Evolutionary conservation across 2,329 filamentous ascomycete genomes (phyloP).

Genomic region (Onygena corvina): DNA sequence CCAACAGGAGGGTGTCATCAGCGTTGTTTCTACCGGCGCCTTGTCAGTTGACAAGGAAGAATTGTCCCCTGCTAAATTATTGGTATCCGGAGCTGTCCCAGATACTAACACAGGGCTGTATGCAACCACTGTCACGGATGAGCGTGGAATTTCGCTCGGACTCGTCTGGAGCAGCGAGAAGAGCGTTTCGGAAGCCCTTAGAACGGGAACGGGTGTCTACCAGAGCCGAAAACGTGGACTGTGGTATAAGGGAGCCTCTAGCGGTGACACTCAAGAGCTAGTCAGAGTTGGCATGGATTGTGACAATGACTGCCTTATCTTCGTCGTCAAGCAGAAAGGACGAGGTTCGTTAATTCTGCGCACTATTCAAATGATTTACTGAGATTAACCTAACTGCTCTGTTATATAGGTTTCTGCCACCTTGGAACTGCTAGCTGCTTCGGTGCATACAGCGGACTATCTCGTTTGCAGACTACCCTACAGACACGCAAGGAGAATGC

Average conservation of each 20-base stretch:
- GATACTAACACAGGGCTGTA: constrained; percentile 76
- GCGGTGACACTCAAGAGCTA: constrained; percentile 84
- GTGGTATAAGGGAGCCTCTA: constrained; percentile 94
- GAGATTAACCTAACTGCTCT: constrained; percentile 14
- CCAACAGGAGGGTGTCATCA: constrained; percentile 45
- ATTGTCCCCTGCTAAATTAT: constrained; percentile 53
- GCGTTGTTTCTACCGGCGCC: constrained; percentile 58
- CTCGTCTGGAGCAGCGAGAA: constrained; percentile 90
- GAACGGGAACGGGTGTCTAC: constrained; percentile 75
- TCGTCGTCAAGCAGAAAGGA: constrained; percentile 80
- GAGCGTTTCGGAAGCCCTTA: constrained; percentile 75
- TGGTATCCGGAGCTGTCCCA: constrained; percentile 63
- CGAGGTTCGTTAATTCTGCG: constrained; percentile 38
- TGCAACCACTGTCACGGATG: constrained; percentile 82
- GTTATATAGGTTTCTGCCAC: constrained; percentile 67
- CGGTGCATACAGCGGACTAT: constrained; percentile 67
- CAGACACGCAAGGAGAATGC: constrained; percentile 69
- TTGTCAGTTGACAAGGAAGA: constrained; percentile 57
- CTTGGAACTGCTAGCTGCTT: constrained; percentile 87
- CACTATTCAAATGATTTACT: not conserved
- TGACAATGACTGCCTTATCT: constrained; percentile 83
- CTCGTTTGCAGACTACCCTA: constrained; percentile 77
- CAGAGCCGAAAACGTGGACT: constrained; percentile 90
- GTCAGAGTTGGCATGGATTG: constrained; percentile 78
- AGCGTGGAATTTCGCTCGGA: constrained; percentile 70